Base-by-base conservation (phyloP, 768 basidiomycete genomes). In the Naganishia kalamii region DNA sequence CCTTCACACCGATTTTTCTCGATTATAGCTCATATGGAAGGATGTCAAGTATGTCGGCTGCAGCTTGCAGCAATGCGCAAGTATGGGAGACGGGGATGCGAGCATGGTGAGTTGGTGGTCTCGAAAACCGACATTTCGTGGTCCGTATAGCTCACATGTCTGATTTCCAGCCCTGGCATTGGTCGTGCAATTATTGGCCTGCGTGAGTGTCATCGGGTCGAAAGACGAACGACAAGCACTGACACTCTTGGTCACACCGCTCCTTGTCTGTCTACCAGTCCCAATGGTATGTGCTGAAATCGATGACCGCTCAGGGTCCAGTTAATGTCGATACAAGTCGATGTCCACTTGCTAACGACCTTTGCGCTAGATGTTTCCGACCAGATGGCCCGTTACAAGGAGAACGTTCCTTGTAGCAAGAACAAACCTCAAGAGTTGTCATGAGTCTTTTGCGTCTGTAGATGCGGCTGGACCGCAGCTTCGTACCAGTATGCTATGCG, bases 111-210 rank as follows among this genome's bases (percentile, higher is more conserved):
- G 54, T 57, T 27, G 23, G 17, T 25, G 21, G 13, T 6, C 5
- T 21, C 10, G 12, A 37, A 3, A 33, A 2, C n/a, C 27, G 37
- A 49, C 11, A 19, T 41, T 25, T 50, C 48, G 8, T 19, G 5
- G 12, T 11, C 12, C 48, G 7, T 3, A 40, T 37, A 1, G 13
- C 2, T 3, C 5, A 41, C 21, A 0, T 11, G 11, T 37, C 4
- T 25, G 11, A 13, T n/a, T 3, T 1, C 23, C 33, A 25, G 21
- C 2, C 3, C 6, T 57, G 54, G 54, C 21, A 40, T n/a, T 57
- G 54, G 54, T 8, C 21, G 23, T 57, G 54, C 35, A 57, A 57
- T 27, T 57, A 57, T 27, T 57, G 54, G 54, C 54, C 54, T 41
- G n/a, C 35, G 54, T 57, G 17, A 57, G 54, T 27, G 4, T 54